These are phyloP conservation scores for Cenococcum geophilum DNA, from an alignment of 495 filamentous ascomycete species.

Conservation along the genomic window DNA sequence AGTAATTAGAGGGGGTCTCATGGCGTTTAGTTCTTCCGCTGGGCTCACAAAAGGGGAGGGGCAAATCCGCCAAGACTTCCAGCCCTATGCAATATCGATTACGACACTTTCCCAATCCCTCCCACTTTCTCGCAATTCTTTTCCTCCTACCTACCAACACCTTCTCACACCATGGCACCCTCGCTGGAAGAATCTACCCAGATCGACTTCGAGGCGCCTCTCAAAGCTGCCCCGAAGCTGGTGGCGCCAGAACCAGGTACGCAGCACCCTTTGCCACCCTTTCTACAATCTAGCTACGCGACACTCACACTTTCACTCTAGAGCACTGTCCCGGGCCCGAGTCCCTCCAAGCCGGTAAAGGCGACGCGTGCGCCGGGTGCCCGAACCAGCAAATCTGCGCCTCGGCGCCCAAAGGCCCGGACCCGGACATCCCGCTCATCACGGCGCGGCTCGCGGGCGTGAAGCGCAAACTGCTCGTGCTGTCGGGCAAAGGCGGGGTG, in stretches of 20 bases:
- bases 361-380: conserved; percentile 85
- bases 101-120: not conserved
- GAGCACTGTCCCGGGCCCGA: conserved; percentile 96
- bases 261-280: conserved; percentile 1
- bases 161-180: conserved; percentile 51
- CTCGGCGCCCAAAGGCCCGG: conserved; percentile 87
- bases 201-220: conserved; percentile 60
- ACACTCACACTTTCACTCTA: conserved; percentile 29
- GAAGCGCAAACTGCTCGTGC: conserved; percentile 82
- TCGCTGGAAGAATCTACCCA: conserved; percentile 63
- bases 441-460: conserved; percentile 73
- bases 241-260: conserved; percentile 84
- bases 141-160: not conserved
- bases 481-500: conserved; percentile 93
- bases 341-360: conserved; percentile 74
- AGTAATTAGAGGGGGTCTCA: not conserved
- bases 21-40: not conserved
- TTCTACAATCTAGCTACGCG: not conserved
- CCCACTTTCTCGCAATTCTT: not conserved
- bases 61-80: not conserved
- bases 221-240: conserved; percentile 67
- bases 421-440: conserved; percentile 87
- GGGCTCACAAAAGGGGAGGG: not conserved
- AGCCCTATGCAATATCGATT: not conserved
- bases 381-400: conserved; percentile 96